phyloP scores from a whole-genome alignment of 2,329 filamentous ascomycete species.

The Clonostachys rosea region DNA sequence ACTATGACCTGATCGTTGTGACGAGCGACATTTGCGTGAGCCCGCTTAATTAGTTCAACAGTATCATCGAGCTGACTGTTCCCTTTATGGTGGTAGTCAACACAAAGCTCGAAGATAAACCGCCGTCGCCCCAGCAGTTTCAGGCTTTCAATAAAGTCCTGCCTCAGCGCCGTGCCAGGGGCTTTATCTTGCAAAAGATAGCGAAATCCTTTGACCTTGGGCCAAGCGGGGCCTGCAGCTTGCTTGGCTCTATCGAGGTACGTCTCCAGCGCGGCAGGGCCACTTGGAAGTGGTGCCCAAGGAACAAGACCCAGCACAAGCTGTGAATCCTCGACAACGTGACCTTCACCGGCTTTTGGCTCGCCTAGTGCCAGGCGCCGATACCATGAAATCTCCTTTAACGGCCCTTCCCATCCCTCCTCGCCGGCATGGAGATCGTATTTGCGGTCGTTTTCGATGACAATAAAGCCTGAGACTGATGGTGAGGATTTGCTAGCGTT shows the following conservation, averaged over 20 bases:
- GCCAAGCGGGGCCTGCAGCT: slow-evolving; percentile 59
- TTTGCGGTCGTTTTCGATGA: slow-evolving; percentile 77
- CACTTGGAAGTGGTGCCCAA: slow-evolving; percentile 76
- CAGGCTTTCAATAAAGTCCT: slow-evolving; percentile 60
- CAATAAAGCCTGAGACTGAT: slow-evolving; percentile 66
- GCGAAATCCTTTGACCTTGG: slow-evolving; percentile 70
- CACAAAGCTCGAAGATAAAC: slow-evolving; percentile 75
- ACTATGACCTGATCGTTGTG: slow-evolving; percentile 58
- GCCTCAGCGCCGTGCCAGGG: slow-evolving; percentile 56
- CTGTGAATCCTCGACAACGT: slow-evolving; percentile 47
- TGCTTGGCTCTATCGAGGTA: slow-evolving; percentile 62
- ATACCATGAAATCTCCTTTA: slow-evolving; percentile 69
- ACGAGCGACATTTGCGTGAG: slow-evolving; percentile 52
- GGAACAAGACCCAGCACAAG: slow-evolving; percentile 69
- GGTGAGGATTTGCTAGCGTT: slow-evolving; percentile 30
- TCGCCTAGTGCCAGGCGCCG: slow-evolving; percentile 59
- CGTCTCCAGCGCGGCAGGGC: slow-evolving; percentile 49
- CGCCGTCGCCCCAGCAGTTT: slow-evolving; percentile 59
- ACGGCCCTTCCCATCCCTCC: slow-evolving; percentile 67
- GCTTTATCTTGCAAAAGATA: slow-evolving; percentile 80
- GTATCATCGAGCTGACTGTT: slow-evolving; percentile 68
- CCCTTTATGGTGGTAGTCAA: slow-evolving; percentile 76
- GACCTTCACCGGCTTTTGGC: slow-evolving; percentile 61
- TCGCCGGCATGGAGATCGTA: slow-evolving; percentile 49
- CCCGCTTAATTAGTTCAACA: slow-evolving; percentile 62